Percentiles rank a stretch among this genome's conserved stretches.
These are phyloP conservation scores for Pichia sp. DNA, from an alignment of 1,139 yeast species.

Conservation along the genomic window DNA sequence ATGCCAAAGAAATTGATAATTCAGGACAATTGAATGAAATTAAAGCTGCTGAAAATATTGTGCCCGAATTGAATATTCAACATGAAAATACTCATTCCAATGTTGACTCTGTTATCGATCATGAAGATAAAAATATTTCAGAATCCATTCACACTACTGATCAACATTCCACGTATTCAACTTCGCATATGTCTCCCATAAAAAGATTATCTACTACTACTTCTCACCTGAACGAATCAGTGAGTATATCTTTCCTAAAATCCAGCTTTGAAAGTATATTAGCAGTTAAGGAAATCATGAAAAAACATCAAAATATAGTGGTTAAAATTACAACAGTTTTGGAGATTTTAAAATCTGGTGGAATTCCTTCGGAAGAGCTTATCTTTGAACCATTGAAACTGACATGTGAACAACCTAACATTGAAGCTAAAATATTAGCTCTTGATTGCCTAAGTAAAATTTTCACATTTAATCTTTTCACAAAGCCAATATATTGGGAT, in stretches of 20 bases:
- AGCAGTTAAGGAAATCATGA: constrained; percentile 40
- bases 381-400: constrained; percentile 57
- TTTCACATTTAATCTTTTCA: constrained; percentile 55
- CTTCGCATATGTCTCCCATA: constrained; percentile 9
- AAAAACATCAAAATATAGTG: constrained; percentile 38
- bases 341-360: constrained; percentile 29
- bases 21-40: too few species aligned
- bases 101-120: too few species aligned
- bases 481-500: constrained; percentile 38
- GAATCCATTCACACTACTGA: constrained; percentile 9
- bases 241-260: constrained; percentile 38
- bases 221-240: constrained; percentile 22
- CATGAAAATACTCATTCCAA: neutral
- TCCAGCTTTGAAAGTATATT: constrained; percentile 40
- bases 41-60: too few species aligned
- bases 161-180: constrained; percentile 8
- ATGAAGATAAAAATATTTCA: neutral
- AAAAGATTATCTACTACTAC: constrained; percentile 11
- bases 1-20: too few species aligned
- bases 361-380: constrained; percentile 27
- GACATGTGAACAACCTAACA: constrained; percentile 45
- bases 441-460: constrained; percentile 61
- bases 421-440: constrained; percentile 48
- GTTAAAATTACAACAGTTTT: constrained; percentile 37
- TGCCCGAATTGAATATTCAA: neutral